Conservation (phyloP, 306 rosid genomes). For the Pueraria montana region DNA sequence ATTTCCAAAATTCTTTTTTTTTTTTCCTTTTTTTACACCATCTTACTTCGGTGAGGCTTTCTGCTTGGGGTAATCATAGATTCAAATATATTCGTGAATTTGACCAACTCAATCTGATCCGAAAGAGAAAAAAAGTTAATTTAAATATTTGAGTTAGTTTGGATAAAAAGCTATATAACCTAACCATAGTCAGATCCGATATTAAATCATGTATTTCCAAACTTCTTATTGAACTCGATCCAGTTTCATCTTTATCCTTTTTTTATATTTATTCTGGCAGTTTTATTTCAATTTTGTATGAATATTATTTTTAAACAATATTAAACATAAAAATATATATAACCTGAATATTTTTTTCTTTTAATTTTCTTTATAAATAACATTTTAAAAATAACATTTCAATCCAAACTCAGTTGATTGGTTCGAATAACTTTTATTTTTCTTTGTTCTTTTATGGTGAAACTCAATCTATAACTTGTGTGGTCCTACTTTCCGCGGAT, state of each 20-base stretch:
- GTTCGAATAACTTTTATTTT: neutral
- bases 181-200: too few relatives aligned
- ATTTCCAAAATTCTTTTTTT: neutral
- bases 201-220: too few relatives aligned
- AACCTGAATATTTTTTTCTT: neutral
- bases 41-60: neutral
- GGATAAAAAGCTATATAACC: too few relatives aligned
- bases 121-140: neutral
- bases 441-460: neutral
- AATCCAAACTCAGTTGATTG: neutral
- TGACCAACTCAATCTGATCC: neutral
- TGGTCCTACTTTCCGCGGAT: neutral
- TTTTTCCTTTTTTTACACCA: neutral
- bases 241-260: too few relatives aligned
- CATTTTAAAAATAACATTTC: neutral
- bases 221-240: too few relatives aligned
- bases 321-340: neutral
- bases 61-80: neutral
- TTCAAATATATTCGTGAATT: neutral
- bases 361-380: neutral
- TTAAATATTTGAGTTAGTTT: neutral
- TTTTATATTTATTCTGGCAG: too few relatives aligned
- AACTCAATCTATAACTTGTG: neutral
- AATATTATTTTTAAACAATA: neutral
- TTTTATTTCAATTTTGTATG: neutral